phyloP scores from a whole-genome alignment of 805 yeast genomes.

The Pichia insulana region DNA sequence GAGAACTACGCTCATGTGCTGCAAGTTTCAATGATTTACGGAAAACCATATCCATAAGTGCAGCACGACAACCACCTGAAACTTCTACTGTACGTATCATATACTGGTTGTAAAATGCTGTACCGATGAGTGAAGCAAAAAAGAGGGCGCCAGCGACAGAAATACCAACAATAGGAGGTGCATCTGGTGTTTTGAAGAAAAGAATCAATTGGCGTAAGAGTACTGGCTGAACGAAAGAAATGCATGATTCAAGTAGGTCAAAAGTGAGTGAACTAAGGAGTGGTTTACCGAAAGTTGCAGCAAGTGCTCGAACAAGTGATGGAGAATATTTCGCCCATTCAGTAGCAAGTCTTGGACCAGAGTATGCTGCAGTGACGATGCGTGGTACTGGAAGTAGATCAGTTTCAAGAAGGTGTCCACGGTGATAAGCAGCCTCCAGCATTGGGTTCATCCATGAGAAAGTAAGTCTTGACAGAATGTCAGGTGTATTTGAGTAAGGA shows the following conservation, averaged over 20 bases:
- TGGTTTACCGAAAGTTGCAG: slow-evolving; percentile 31
- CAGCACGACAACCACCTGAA: slow-evolving; percentile 56
- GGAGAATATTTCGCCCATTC: slow-evolving; percentile 27
- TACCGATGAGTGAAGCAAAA: slow-evolving; percentile 47
- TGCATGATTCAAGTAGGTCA: slow-evolving; percentile 32
- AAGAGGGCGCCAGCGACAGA: slow-evolving; percentile 60
- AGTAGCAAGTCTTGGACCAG: slow-evolving; percentile 24
- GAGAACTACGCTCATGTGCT: slow-evolving; percentile 48
- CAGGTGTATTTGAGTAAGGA: slow-evolving; percentile 26
- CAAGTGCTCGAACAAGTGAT: slow-evolving; percentile 27
- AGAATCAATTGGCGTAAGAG: slow-evolving; percentile 41
- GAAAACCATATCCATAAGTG: slow-evolving; percentile 60
- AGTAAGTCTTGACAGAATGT: slow-evolving; percentile 67
- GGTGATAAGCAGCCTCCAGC: slow-evolving; percentile 58
- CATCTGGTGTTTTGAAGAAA: slow-evolving; percentile 30
- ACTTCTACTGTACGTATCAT: slow-evolving; percentile 48
- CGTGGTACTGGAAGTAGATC: slow-evolving; percentile 36
- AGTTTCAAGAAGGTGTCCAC: slow-evolving; percentile 27
- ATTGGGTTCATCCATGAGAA: slow-evolving; percentile 88
- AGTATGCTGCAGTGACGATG: slow-evolving; percentile 27
- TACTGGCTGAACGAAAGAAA: slow-evolving; percentile 46
- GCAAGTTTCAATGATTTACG: slow-evolving; percentile 65
- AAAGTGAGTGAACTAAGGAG: slow-evolving; percentile 28
- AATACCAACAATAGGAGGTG: slow-evolving; percentile 44
- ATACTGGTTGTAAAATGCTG: slow-evolving; percentile 61